Percentiles rank a stretch among this genome's conserved stretches.
Conservation (phyloP, 2,329 filamentous ascomycete species). For the Pestalotiopsis sp. region DNA sequence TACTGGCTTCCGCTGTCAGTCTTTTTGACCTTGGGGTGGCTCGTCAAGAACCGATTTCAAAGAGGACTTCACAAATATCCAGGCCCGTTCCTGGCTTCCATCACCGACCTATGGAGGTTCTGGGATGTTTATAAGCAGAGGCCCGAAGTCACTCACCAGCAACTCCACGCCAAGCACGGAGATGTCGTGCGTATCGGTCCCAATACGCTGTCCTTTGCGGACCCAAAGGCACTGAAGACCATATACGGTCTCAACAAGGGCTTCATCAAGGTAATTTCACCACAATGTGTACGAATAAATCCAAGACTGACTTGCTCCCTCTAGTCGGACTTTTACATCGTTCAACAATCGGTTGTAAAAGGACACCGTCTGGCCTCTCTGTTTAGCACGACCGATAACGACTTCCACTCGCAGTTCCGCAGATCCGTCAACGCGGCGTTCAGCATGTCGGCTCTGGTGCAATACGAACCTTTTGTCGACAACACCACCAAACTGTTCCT, state of each 20-base stretch:
- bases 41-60: constrained; percentile 49
- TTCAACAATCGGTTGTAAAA: constrained; percentile 72
- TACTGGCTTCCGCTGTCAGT: constrained; percentile 44
- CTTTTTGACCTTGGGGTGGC: constrained; percentile 36
- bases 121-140: constrained; percentile 64
- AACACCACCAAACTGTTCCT: constrained; percentile 73
- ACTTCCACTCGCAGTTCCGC: constrained; percentile 73
- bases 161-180: constrained; percentile 70
- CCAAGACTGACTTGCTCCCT: constrained; percentile 12
- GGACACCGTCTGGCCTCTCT: constrained; percentile 69
- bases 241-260: constrained; percentile 86
- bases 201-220: constrained; percentile 71
- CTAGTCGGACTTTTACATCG: constrained; percentile 77
- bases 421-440: constrained; percentile 76
- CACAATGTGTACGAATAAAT: not conserved
- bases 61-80: constrained; percentile 70
- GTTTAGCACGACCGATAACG: constrained; percentile 74
- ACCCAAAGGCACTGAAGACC: constrained; percentile 69
- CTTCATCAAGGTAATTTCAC: constrained; percentile 64
- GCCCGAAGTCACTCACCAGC: constrained; percentile 67
- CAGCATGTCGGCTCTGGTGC: constrained; percentile 73
- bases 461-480: constrained; percentile 80
- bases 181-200: constrained; percentile 75
- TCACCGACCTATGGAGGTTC: constrained; percentile 75
- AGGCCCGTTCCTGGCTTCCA: constrained; percentile 66